A percentile compares a stretch with the other conserved stretches of the same genome.
These are phyloP conservation scores for Parachlorella kessleri DNA, from an alignment of 139 green algal genomes.

Conservation along the genomic window DNA sequence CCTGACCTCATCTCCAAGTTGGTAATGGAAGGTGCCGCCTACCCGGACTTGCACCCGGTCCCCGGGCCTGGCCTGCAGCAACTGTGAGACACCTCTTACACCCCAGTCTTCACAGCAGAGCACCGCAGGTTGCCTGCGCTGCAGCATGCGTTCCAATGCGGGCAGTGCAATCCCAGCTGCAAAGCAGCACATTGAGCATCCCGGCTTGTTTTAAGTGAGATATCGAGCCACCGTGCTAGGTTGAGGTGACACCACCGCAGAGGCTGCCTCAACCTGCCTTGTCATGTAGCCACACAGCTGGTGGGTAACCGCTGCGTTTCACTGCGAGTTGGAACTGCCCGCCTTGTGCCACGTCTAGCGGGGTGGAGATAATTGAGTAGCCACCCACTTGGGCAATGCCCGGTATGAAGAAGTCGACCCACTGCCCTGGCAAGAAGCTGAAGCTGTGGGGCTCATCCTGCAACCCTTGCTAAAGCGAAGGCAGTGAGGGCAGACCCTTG, in stretches of 20 bases:
- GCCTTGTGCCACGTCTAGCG: background rate
- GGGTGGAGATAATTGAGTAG: conserved; percentile 15
- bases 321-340: conserved; percentile 18
- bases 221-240: too few relatives aligned
- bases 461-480: too few relatives aligned
- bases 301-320: conserved; percentile 2
- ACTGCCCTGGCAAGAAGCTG: conserved; percentile 18
- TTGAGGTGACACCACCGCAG: too few relatives aligned
- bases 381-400: background rate
- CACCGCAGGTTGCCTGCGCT: too few relatives aligned
- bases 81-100: too few relatives aligned
- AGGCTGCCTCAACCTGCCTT: conserved; percentile 3
- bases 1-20: background rate
- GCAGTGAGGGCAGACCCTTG: too few relatives aligned
- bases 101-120: too few relatives aligned
- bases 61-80: background rate
- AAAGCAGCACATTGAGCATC: too few relatives aligned
- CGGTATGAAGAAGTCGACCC: conserved; percentile 15
- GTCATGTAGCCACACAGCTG: conserved; percentile 18
- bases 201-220: too few relatives aligned
- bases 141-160: background rate
- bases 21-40: conserved; percentile 15
- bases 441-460: too few relatives aligned
- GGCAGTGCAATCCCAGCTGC: too few relatives aligned
- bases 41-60: conserved; percentile 1